Conservation (phyloP, 257 asterid genomes). For the Osmanthus fragrans region DNA sequence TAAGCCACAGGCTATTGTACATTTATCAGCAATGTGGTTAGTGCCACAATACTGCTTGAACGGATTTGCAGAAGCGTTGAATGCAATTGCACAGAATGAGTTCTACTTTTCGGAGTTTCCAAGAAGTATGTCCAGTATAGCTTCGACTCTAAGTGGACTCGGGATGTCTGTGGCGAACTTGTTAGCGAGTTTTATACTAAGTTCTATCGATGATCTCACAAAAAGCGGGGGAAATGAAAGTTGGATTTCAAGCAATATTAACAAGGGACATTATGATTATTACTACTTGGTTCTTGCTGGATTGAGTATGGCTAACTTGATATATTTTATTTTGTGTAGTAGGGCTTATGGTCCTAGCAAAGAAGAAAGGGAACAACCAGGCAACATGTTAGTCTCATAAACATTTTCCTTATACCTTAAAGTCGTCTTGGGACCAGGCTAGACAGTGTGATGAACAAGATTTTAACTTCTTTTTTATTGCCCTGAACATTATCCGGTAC, state of each 20-base stretch:
- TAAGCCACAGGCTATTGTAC: slow-evolving; percentile 8
- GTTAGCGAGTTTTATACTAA: slow-evolving; percentile 56
- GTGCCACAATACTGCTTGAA: slow-evolving; percentile 56
- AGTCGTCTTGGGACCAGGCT: neutral
- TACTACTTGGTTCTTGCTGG: slow-evolving; percentile 65
- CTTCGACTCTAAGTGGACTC: slow-evolving; percentile 39
- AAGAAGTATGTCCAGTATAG: slow-evolving; percentile 70
- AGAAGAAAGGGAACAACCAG: neutral
- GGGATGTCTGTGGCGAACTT: slow-evolving; percentile 50
- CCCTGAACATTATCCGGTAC: neutral
- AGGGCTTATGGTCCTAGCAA: slow-evolving; percentile 45
- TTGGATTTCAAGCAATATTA: slow-evolving; percentile 63
- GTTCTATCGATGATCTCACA: slow-evolving; percentile 32
- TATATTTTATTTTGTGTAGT: slow-evolving; percentile 55
- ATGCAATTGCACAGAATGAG: slow-evolving; percentile 56
- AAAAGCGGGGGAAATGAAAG: slow-evolving; percentile 49
- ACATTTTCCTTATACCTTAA: neutral
- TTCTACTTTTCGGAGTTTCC: slow-evolving; percentile 70
- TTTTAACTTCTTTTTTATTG: neutral
- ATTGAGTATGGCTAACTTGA: slow-evolving; percentile 46
- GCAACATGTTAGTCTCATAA: neutral
- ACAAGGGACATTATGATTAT: slow-evolving; percentile 67
- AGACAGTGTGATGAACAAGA: neutral
- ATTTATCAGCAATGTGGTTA: slow-evolving; percentile 71
- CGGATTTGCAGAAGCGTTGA: slow-evolving; percentile 65